Evolutionary conservation across 164 flowering plant species (phyloP).

Genomic region (Tetrastigma voinierianum): DNA sequence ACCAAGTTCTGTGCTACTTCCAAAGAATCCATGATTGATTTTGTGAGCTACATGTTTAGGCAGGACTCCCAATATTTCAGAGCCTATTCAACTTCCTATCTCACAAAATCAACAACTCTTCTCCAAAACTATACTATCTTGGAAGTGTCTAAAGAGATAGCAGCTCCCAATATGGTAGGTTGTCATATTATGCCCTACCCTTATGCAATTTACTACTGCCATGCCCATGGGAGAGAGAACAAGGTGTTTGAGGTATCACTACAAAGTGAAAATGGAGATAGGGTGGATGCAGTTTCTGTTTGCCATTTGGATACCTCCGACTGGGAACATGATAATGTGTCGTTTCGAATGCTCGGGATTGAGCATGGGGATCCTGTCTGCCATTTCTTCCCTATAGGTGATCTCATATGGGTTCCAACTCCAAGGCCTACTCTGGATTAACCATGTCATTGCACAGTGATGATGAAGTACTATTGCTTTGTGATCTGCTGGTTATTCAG

Average conservation of each 20-base stretch:
- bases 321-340: constrained; percentile 39
- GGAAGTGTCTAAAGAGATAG: constrained; percentile 17
- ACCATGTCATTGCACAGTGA: too few relatives aligned
- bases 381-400: too few relatives aligned
- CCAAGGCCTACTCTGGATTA: too few relatives aligned
- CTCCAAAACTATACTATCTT: constrained; percentile 42
- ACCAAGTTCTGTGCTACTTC: constrained; percentile 47
- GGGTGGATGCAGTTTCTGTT: constrained; percentile 39
- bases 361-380: too few relatives aligned
- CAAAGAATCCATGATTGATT: constrained; percentile 47
- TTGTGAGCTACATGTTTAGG: constrained; percentile 20
- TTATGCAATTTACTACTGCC: constrained; percentile 53
- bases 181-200: constrained; percentile 64
- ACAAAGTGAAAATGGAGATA: constrained; percentile 39
- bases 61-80: constrained; percentile 6
- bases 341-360: too few relatives aligned
- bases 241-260: constrained; percentile 33
- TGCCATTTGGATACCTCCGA: constrained; percentile 58
- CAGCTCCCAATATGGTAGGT: constrained; percentile 32
- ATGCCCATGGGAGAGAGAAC: constrained; percentile 29
- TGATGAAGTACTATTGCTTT: too few relatives aligned
- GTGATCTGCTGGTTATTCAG: too few relatives aligned
- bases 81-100: constrained; percentile 27
- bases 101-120: constrained; percentile 12
- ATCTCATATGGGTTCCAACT: too few relatives aligned